Conservation (phyloP, 331 rosid genomes). For the Malus hybrid region DNA sequence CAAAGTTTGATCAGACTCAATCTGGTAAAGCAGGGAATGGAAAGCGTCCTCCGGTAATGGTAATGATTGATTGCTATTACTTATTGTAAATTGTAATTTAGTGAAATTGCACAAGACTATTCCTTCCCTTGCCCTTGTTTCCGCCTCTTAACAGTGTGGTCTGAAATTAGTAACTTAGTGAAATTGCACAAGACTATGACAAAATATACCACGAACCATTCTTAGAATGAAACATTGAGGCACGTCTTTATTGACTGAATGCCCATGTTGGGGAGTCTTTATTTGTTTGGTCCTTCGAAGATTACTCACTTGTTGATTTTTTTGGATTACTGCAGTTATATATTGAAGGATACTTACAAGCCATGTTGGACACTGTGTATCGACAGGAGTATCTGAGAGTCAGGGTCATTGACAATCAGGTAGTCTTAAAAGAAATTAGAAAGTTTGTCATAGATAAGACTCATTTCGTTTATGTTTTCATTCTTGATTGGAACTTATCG, state of each 20-base stretch:
- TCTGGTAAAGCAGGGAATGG: not conserved
- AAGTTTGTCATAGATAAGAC: not conserved
- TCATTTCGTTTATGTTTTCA: not conserved
- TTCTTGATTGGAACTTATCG: not conserved
- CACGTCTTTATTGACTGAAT: not conserved
- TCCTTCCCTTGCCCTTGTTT: not conserved
- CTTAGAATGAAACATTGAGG: not conserved
- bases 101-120: not conserved
- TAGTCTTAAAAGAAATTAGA: conserved; percentile 18
- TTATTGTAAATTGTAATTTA: not conserved
- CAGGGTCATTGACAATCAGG: conserved; percentile 82
- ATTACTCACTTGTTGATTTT: not conserved
- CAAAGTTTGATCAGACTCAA: not conserved
- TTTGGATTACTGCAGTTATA: conserved; percentile 61
- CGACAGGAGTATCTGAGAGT: conserved; percentile 91
- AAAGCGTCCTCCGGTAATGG: not conserved
- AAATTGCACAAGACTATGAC: not conserved
- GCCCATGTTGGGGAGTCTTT: not conserved
- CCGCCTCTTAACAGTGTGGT: not conserved
- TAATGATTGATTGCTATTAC: not conserved
- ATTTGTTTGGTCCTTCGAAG: conserved; percentile 4
- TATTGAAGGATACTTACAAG: conserved; percentile 98
- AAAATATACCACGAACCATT: not conserved
- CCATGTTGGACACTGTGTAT: conserved; percentile 85
- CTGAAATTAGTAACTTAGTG: not conserved